Base-by-base conservation (phyloP, 805 yeast species). In the Myxozyma neglecta region DNA sequence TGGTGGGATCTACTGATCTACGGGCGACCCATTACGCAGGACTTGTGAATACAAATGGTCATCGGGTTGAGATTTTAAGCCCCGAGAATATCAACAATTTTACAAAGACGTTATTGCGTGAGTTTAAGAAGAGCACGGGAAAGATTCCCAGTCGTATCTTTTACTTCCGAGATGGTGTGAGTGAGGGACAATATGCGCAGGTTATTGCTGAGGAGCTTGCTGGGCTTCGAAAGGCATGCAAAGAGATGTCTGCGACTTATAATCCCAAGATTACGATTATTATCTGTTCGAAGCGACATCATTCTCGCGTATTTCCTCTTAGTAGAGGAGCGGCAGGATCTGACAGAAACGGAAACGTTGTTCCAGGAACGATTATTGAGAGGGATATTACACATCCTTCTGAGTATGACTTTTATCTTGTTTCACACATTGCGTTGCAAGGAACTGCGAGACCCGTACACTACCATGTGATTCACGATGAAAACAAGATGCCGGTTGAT, bases 391-490 rank as follows among this genome's bases (percentile, higher is more conserved):
- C 75, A 1, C 71, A 74, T n/a, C 68, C 72, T 51, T 64, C 66
- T 20, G 68, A 70, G 40, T 73, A 69, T 52, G 76, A 73, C 57
- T 73, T 73, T 58, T 73, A 61, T 55, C 63, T 73, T 18, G 74
- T 71, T 50, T 71, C 76, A 8, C 76, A 73, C 57, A 72, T 71
- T 53, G 75, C 75, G 8, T 65, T 73, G 34, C 75, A 73, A 57
- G 76, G 76, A 54, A 74, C 76, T 16, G 74, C 74, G 14, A 68
- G 73, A 43, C 76, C 76, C 6, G 75, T 73, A 35, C 76, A 73
- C 53, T 73, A 73, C 54, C 72, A 70, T 42, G 76, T 73, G 39
- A 57, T 73, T 29, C 69, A 69, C 49, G 76, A 73, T 60, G 76
- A 73, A 54, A 59, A 48, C 43, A 55, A 63, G 35, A 70, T 67